A percentile compares a stretch with the other conserved stretches of the same genome.
Conservation (phyloP, 345 rosid genomes). For the Hevea brasiliensis region DNA sequence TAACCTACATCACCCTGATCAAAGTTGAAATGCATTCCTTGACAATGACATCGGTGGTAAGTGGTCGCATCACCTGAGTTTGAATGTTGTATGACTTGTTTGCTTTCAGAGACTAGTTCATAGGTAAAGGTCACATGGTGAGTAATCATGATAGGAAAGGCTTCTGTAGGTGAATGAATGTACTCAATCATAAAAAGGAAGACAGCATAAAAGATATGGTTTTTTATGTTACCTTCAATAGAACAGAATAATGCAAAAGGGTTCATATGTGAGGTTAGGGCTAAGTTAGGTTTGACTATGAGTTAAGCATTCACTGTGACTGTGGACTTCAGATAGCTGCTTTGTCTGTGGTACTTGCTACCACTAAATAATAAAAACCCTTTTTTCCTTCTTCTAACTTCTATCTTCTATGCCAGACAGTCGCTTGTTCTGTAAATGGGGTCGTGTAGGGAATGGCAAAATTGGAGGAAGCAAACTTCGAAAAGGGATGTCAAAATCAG, state of each 20-base stretch:
- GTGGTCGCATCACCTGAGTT: no score
- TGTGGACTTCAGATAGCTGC: background rate
- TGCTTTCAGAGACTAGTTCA: no score
- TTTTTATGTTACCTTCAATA: background rate
- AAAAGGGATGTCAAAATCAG: conserved; percentile 75
- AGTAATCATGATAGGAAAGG: no score
- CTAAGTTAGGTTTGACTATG: background rate
- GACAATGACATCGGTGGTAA: no score
- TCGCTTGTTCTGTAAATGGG: conserved; percentile 90
- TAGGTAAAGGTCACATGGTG: no score
- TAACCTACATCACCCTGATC: no score
- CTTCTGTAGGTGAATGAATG: no score
- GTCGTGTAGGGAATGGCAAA: conserved; percentile 83
- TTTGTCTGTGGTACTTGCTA: background rate
- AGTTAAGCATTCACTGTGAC: background rate
- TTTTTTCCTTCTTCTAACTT: conserved; percentile 18
- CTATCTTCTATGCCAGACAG: conserved; percentile 50
- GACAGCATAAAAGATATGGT: no score
- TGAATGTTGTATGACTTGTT: no score
- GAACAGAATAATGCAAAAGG: background rate
- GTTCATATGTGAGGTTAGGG: background rate
- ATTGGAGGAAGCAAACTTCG: conserved; percentile 81
- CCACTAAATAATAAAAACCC: background rate
- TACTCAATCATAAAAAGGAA: no score
- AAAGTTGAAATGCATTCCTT: no score